Conservation (phyloP, 192 early-diverging fungal species). For the Coemansia furcata region DNA sequence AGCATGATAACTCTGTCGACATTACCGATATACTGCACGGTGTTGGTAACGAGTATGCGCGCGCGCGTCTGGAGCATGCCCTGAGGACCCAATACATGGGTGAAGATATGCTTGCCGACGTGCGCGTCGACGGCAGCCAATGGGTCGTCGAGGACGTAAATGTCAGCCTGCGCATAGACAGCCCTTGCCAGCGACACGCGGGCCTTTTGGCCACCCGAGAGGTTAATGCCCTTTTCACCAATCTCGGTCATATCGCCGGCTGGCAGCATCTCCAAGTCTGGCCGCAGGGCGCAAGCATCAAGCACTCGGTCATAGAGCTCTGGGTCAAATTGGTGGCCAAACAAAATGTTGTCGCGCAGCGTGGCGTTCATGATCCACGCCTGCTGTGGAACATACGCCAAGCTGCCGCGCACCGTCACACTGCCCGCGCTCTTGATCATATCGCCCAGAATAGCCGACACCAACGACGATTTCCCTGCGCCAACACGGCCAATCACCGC, state of each 20-base stretch:
- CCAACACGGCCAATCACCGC: constrained; percentile 65
- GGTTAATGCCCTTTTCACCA: constrained; percentile 64
- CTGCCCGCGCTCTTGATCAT: constrained; percentile 40
- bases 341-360: constrained; percentile 66
- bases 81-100: constrained; percentile 51
- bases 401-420: constrained; percentile 24
- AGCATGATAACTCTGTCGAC: too few species aligned
- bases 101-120: constrained; percentile 62
- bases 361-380: constrained; percentile 69
- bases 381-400: constrained; percentile 63
- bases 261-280: constrained; percentile 59
- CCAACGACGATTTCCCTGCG: constrained; percentile 63
- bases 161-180: constrained; percentile 62
- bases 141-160: constrained; percentile 70
- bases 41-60: constrained; percentile 61
- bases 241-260: constrained; percentile 59
- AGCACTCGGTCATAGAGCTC: constrained; percentile 57
- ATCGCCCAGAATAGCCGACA: constrained; percentile 60
- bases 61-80: constrained; percentile 55
- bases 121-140: constrained; percentile 67
- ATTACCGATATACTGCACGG: constrained; percentile 54
- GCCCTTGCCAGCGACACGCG: constrained; percentile 67
- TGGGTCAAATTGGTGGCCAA: constrained; percentile 57
- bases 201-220: constrained; percentile 64
- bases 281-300: constrained; percentile 56